phyloP scores from a whole-genome alignment of 345 rosid genomes.

The Eucalyptus marginata region DNA sequence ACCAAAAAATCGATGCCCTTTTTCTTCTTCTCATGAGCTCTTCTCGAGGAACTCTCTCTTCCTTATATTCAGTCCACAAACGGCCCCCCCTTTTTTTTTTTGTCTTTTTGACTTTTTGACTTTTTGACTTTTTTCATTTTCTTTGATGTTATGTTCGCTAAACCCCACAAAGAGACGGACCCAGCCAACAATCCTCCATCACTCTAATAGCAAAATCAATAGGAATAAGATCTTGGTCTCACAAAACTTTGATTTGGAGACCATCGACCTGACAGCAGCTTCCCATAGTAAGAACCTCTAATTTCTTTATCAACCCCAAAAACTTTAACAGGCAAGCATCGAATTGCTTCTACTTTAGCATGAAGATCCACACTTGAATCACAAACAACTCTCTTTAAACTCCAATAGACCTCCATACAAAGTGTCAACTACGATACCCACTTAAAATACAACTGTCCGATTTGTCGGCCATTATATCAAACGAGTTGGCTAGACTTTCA shows the following conservation, averaged over 20 bases:
- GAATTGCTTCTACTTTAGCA: not conserved
- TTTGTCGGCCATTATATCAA: not conserved
- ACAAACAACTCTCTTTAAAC: not conserved
- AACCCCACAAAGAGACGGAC: not conserved
- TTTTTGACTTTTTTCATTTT: not conserved
- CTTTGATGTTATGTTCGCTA: not conserved
- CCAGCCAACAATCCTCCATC: not conserved
- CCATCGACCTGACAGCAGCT: too few species aligned
- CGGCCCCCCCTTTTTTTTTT: not conserved
- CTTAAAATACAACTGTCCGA: not conserved
- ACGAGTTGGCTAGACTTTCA: not conserved
- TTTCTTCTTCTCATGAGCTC: not conserved
- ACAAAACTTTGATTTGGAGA: too few species aligned
- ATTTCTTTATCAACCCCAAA: too few species aligned
- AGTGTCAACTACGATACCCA: not conserved
- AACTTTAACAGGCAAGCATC: too few species aligned
- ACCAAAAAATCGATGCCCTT: not conserved
- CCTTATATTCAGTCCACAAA: not conserved
- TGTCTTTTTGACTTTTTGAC: fast-evolving
- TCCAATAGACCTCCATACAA: not conserved
- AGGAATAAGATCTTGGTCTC: not conserved
- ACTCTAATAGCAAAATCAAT: too few species aligned
- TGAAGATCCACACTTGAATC: not conserved
- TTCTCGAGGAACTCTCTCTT: not conserved
- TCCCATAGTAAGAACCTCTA: too few species aligned